Evolutionary conservation across 805 yeast species (phyloP).

Genomic region (Monosporozyma servazzii): DNA sequence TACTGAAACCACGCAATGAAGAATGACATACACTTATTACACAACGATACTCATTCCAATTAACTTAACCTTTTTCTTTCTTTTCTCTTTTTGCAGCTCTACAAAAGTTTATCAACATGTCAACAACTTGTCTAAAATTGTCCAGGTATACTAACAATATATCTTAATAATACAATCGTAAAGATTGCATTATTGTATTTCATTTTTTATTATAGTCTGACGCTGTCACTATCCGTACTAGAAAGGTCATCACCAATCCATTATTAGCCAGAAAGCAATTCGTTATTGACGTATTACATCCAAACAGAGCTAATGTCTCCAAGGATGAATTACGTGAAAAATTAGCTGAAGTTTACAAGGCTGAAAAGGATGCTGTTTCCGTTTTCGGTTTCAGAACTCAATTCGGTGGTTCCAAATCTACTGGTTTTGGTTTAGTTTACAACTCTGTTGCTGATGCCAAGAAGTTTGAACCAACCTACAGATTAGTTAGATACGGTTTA

Average conservation of each 20-base stretch:
- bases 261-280: constrained; percentile 98
- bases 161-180: not conserved
- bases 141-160: not conserved
- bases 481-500: constrained; percentile 97
- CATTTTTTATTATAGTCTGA: constrained; percentile 58
- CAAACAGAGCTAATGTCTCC: constrained; percentile 98
- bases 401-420: constrained; percentile 99
- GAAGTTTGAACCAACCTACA: constrained; percentile 98
- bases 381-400: constrained; percentile 99
- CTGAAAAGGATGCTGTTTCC: constrained; percentile 88
- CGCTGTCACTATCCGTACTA: constrained; percentile 99
- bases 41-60: too few species aligned
- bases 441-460: constrained; percentile 95
- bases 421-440: constrained; percentile 99
- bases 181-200: not conserved
- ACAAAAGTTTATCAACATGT: not conserved
- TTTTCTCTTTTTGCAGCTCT: too few species aligned
- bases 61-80: too few species aligned
- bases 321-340: constrained; percentile 98
- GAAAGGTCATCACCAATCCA: constrained; percentile 98
- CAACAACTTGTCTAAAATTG: not conserved
- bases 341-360: constrained; percentile 80
- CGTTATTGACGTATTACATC: constrained; percentile 98
- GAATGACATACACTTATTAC: too few species aligned
- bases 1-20: too few species aligned